These are phyloP conservation scores for Stygiomarasmius scandens DNA, from an alignment of 1,284 basidiomycete species.

Conservation along the genomic window DNA sequence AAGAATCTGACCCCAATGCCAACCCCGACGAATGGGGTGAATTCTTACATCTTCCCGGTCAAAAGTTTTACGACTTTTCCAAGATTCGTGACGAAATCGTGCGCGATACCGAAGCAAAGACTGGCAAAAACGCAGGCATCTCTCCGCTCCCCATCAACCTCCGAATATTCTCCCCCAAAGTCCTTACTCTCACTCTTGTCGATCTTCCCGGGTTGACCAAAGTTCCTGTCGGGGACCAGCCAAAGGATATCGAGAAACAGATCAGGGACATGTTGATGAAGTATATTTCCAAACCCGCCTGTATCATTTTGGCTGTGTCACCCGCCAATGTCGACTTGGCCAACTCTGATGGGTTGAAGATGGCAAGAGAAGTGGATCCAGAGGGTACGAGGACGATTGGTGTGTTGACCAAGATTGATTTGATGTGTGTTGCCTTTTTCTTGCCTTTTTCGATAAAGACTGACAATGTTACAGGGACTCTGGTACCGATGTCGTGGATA, in stretches of 20 bases:
- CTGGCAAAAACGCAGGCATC: conserved; percentile 95
- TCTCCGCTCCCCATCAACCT: conserved; percentile 96
- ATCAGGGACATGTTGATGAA: conserved; percentile 96
- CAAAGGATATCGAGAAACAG: conserved; percentile 96
- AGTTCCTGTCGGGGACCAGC: conserved; percentile 97
- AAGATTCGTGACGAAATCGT: conserved; percentile 97
- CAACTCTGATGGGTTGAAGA: conserved; percentile 96
- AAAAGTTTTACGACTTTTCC: conserved; percentile 97
- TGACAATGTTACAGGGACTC: conserved; percentile 66
- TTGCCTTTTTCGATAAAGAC: conserved; percentile 1
- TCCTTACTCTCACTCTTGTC: conserved; percentile 95
- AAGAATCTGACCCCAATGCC: conserved; percentile 64
- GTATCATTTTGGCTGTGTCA: conserved; percentile 93
- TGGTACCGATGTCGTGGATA: conserved; percentile 98
- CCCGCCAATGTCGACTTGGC: conserved; percentile 97
- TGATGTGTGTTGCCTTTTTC: conserved; percentile 68
- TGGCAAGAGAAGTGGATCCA: conserved; percentile 95
- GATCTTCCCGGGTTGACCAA: conserved; percentile 97
- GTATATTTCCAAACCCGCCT: conserved; percentile 91
- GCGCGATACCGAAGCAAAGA: conserved; percentile 96
- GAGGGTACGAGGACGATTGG: conserved; percentile 96
- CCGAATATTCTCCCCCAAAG: conserved; percentile 95
- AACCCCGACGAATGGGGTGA: conserved; percentile 98
- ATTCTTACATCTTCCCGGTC: conserved; percentile 93
- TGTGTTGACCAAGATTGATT: conserved; percentile 96